Percentiles rank a stretch among this genome's conserved stretches.
phyloP scores from a whole-genome alignment of 116 monocot species.

The Trichopus zeylanicus region DNA sequence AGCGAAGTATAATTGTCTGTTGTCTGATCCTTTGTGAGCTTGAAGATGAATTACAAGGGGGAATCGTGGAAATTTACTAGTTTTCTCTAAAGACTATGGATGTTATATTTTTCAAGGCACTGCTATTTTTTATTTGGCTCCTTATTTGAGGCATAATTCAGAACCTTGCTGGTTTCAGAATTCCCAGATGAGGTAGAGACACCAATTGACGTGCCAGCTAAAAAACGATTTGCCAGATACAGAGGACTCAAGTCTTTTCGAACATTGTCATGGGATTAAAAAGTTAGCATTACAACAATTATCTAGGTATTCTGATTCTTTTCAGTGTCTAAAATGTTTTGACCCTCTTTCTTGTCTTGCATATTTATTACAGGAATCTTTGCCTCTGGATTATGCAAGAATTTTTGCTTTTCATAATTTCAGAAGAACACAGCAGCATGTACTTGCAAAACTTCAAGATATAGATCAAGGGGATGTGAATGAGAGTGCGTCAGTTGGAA shows the following conservation, averaged over 20 bases:
- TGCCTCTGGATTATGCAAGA: constrained; percentile 78
- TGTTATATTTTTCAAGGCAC: background rate
- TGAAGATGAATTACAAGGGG: too few relatives aligned
- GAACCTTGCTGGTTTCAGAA: constrained; percentile 33
- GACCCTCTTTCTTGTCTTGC: background rate
- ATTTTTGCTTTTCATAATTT: constrained; percentile 97
- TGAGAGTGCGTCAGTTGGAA: constrained; percentile 48
- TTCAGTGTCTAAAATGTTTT: too few relatives aligned
- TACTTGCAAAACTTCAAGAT: constrained; percentile 38
- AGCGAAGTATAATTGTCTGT: too few relatives aligned
- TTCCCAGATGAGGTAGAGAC: constrained; percentile 98
- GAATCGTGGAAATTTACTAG: too few relatives aligned
- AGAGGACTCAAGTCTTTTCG: constrained; percentile 94
- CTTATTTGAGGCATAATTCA: background rate
- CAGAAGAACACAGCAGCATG: constrained; percentile 73
- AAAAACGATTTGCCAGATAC: constrained; percentile 79
- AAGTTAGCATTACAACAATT: constrained; percentile 27
- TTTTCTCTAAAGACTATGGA: too few relatives aligned
- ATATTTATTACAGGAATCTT: constrained; percentile 64
- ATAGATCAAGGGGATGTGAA: constrained; percentile 29
- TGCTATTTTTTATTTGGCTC: background rate
- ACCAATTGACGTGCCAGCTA: constrained; percentile 80
- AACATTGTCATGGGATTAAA: constrained; percentile 93
- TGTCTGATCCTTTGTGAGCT: too few relatives aligned
- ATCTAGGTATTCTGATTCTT: too few relatives aligned